Conservation (phyloP, 805 yeast species). For the Ogataea ramenticola region DNA sequence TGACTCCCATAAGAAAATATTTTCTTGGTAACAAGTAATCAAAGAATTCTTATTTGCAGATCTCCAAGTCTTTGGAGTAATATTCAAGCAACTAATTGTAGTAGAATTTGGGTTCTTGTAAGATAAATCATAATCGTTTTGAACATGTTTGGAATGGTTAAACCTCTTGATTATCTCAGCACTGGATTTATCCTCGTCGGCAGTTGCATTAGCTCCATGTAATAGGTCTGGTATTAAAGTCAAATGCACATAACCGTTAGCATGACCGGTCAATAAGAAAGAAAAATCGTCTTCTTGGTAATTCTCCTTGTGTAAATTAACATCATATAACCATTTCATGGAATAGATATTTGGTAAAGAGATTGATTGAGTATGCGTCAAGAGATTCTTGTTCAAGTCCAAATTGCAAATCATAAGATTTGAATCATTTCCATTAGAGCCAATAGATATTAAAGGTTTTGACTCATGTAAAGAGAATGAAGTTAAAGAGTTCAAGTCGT, state of each 20-base stretch:
- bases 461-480: conserved; percentile 29
- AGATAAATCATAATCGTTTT: conserved; percentile 9
- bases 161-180: conserved; percentile 76
- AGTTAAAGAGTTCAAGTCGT: conserved; percentile 29
- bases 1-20: conserved; percentile 73
- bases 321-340: conserved; percentile 42
- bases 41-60: conserved; percentile 38
- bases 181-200: conserved; percentile 18
- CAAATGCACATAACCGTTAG: conserved; percentile 66
- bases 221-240: conserved; percentile 52
- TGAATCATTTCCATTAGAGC: conserved; percentile 37
- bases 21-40: conserved; percentile 58
- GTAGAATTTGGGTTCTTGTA: neutral
- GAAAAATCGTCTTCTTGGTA: conserved; percentile 23
- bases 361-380: conserved; percentile 55
- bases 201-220: conserved; percentile 21
- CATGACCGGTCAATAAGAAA: conserved; percentile 64
- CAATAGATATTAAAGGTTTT: conserved; percentile 40
- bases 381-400: conserved; percentile 29
- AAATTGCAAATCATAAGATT: conserved; percentile 48
- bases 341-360: conserved; percentile 47
- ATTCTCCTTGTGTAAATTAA: neutral
- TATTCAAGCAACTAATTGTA: conserved; percentile 28
- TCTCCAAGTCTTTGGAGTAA: conserved; percentile 35
- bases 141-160: conserved; percentile 66